These are phyloP conservation scores for Scorias spongiosa DNA, from an alignment of 2,329 filamentous ascomycete genomes.

Conservation along the genomic window DNA sequence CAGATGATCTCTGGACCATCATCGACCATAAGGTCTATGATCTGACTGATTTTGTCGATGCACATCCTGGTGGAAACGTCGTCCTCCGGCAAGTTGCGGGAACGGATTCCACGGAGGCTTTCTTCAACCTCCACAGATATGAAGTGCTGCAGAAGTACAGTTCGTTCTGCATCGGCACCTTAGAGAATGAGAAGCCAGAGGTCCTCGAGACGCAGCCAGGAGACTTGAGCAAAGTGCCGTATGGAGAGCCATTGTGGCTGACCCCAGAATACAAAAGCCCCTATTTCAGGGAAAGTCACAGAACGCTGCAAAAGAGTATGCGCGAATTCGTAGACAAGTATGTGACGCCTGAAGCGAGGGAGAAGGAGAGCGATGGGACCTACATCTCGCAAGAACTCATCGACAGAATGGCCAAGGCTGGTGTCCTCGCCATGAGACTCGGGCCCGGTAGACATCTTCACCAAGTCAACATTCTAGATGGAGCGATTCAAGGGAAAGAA, in stretches of 20 bases:
- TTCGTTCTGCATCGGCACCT: conserved; percentile 57
- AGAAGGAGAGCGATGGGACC: conserved; percentile 58
- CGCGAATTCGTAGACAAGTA: conserved; percentile 58
- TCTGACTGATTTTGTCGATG: conserved; percentile 69
- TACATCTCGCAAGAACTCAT: conserved; percentile 57
- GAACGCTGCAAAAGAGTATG: conserved; percentile 50
- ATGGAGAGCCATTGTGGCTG: conserved; percentile 75
- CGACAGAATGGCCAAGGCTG: conserved; percentile 58
- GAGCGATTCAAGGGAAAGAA: conserved; percentile 58
- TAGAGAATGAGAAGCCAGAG: conserved; percentile 60
- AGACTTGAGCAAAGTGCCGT: conserved; percentile 63
- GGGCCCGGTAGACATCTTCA: conserved; percentile 72
- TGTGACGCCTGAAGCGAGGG: conserved; percentile 58
- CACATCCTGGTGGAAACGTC: conserved; percentile 67
- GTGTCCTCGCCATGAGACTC: conserved; percentile 66
- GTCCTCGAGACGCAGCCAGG: conserved; percentile 55
- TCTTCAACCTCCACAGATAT: conserved; percentile 72
- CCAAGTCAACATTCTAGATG: conserved; percentile 51
- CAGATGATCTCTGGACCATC: conserved; percentile 67
- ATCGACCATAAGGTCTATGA: conserved; percentile 82
- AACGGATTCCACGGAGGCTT: conserved; percentile 64
- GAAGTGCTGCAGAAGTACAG: conserved; percentile 75
- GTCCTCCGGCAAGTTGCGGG: conserved; percentile 71
- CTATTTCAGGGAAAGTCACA: conserved; percentile 66
- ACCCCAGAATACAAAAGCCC: conserved; percentile 60